phyloP scores from a whole-genome alignment of 2,329 filamentous ascomycete genomes.

The Waltergamsia citrina region DNA sequence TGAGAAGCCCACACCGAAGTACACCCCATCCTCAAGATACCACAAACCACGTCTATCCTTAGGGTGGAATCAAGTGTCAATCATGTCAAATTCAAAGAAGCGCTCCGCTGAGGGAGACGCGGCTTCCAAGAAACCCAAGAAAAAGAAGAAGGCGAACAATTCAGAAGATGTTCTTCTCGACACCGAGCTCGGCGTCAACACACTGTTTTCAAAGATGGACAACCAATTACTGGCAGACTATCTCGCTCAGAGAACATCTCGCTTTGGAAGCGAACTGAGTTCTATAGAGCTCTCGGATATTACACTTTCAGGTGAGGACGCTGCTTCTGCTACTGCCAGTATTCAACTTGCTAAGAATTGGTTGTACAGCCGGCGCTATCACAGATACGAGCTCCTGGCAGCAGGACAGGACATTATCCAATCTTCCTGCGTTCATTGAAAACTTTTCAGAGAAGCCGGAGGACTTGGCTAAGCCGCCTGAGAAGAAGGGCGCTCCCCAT shows the following conservation, averaged over 20 bases:
- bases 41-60: no score
- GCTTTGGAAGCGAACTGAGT: slow-evolving; percentile 74
- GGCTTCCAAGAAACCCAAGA: slow-evolving; percentile 25
- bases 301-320: slow-evolving; percentile 59
- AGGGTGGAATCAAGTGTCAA: no score
- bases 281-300: slow-evolving; percentile 76
- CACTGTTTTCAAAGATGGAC: slow-evolving; percentile 74
- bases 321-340: not conserved
- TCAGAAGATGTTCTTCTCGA: slow-evolving; percentile 50
- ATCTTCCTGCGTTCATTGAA: slow-evolving; percentile 73
- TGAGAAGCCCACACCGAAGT: no score
- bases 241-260: slow-evolving; percentile 66
- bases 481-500: slow-evolving; percentile 66
- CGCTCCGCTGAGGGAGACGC: slow-evolving; percentile 41
- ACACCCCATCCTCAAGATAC: no score
- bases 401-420: slow-evolving; percentile 55
- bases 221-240: slow-evolving; percentile 76
- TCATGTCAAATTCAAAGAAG: slow-evolving; percentile 39
- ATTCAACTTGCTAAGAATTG: not conserved
- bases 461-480: slow-evolving; percentile 53
- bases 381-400: slow-evolving; percentile 71
- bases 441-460: slow-evolving; percentile 47
- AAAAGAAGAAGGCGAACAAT: slow-evolving; percentile 47
- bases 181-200: slow-evolving; percentile 67
- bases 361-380: slow-evolving; percentile 56